Percentiles rank a stretch among this genome's conserved stretches.
phyloP scores from a whole-genome alignment of 1,284 basidiomycete species.

The Cutaneotrichosporon curvatum region DNA sequence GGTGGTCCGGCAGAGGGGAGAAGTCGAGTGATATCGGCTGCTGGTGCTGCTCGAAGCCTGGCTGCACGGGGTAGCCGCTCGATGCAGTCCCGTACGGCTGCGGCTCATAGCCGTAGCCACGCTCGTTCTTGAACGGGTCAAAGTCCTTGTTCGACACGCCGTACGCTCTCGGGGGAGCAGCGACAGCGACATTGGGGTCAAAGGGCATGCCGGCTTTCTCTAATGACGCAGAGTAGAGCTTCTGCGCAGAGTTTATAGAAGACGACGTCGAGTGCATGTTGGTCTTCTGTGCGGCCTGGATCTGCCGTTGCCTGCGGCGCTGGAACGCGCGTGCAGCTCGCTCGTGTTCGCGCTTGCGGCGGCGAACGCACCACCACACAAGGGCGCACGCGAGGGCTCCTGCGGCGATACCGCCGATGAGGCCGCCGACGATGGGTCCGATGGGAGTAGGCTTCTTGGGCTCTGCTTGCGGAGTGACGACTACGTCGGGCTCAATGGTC shows the following conservation, averaged over 20 bases:
- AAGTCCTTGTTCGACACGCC: conserved; percentile 2
- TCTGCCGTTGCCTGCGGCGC: conserved; percentile 2
- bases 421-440: conserved; percentile 28
- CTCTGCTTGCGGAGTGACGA: not conserved
- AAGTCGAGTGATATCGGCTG: not conserved
- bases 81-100: conserved; percentile 2
- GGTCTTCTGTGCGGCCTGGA: not conserved
- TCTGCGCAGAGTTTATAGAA: not conserved
- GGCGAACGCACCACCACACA: conserved; percentile 15
- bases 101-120: conserved; percentile 22
- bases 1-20: no score
- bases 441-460: not conserved
- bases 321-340: conserved; percentile 5
- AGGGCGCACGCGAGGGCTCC: conserved; percentile 17
- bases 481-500: conserved; percentile 1
- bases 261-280: conserved; percentile 2
- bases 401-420: conserved; percentile 25
- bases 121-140: conserved; percentile 15
- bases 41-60: conserved; percentile 10
- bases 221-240: conserved; percentile 1
- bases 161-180: not conserved
- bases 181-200: conserved; percentile 6
- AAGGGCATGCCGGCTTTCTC: no score
- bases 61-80: conserved; percentile 10
- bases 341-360: conserved; percentile 18